Evolutionary conservation across 805 yeast genomes (phyloP).

Genomic region (Zygosaccharomyces lentus): DNA sequence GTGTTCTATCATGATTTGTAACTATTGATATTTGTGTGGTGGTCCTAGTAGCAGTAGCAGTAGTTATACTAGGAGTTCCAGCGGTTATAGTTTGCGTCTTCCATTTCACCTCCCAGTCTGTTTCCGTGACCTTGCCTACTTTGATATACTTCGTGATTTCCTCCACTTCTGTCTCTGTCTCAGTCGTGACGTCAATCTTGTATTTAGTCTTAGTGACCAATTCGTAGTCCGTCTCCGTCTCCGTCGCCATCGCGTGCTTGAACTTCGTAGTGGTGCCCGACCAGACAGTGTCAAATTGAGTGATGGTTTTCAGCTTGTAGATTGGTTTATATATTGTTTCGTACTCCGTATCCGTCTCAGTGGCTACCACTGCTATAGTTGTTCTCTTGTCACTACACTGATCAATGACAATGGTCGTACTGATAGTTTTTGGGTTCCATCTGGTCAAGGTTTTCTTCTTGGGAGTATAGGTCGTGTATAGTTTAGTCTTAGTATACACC

Average conservation of each 20-base stretch:
- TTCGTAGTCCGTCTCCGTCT: constrained; percentile 24
- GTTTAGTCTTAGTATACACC: constrained; percentile 12
- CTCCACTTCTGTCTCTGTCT: constrained; percentile 27
- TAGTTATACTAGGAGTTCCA: constrained; percentile 15
- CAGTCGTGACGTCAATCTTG: constrained; percentile 17
- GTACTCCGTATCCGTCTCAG: constrained; percentile 4
- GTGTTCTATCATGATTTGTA: constrained; percentile 7
- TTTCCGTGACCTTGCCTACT: constrained; percentile 25
- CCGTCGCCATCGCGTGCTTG: constrained; percentile 29
- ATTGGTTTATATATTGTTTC: constrained; percentile 8
- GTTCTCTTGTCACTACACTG: constrained; percentile 10
- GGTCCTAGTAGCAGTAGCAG: constrained; percentile 21
- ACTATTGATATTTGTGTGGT: constrained; percentile 15
- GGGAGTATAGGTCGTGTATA: constrained; percentile 15
- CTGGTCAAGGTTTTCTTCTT: constrained; percentile 11
- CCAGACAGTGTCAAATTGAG: constrained; percentile 17
- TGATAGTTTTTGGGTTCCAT: constrained; percentile 14
- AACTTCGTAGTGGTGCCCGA: constrained; percentile 25
- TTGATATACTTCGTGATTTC: constrained; percentile 16
- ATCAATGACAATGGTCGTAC: constrained; percentile 9
- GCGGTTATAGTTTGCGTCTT: constrained; percentile 12
- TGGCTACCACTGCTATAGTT: constrained; percentile 16
- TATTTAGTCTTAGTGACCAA: constrained; percentile 20
- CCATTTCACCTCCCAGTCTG: constrained; percentile 22
- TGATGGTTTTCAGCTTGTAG: constrained; percentile 7